Percentiles rank a stretch among this genome's conserved stretches.
These are phyloP conservation scores for Boletus sp. DNA, from an alignment of 1,284 basidiomycete genomes.

Conservation along the genomic window DNA sequence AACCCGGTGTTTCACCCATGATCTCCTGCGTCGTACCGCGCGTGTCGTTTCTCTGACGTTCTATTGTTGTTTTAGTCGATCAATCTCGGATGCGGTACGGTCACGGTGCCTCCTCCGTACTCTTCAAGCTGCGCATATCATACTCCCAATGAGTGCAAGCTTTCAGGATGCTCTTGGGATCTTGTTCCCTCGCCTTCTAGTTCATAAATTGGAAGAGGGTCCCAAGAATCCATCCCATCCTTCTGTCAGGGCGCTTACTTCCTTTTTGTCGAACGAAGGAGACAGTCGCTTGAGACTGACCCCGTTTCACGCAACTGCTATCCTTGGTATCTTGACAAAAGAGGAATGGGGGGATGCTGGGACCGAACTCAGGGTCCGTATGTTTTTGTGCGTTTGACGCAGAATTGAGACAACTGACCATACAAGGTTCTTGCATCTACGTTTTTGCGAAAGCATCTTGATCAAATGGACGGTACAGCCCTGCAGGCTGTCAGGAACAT, in stretches of 20 bases:
- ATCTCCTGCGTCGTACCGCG: slow-evolving; percentile 47
- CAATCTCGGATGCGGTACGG: slow-evolving; percentile 42
- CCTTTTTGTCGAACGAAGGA: slow-evolving; percentile 34
- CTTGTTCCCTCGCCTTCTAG: slow-evolving; percentile 39
- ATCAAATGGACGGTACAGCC: slow-evolving; percentile 24
- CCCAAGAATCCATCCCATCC: slow-evolving; percentile 29
- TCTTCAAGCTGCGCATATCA: slow-evolving; percentile 36
- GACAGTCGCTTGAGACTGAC: slow-evolving; percentile 34
- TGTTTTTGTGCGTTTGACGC: not conserved
- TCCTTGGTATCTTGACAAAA: slow-evolving; percentile 40
- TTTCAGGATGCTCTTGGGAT: slow-evolving; percentile 33
- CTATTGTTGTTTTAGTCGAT: slow-evolving; percentile 49
- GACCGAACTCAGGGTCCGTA: slow-evolving; percentile 37
- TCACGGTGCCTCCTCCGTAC: slow-evolving; percentile 46
- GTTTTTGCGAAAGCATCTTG: slow-evolving; percentile 32
- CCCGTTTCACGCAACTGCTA: slow-evolving; percentile 32
- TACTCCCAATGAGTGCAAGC: slow-evolving; percentile 24
- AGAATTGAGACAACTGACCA: slow-evolving; percentile 16
- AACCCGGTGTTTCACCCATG: slow-evolving; percentile 52
- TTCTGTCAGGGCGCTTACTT: slow-evolving; percentile 21
- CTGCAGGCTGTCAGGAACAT: slow-evolving; percentile 19
- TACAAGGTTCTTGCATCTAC: slow-evolving; percentile 25
- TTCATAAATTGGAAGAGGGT: slow-evolving; percentile 38
- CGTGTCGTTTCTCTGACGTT: slow-evolving; percentile 48
- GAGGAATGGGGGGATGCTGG: slow-evolving; percentile 43